These are phyloP conservation scores for Cryphonectria parasitica DNA, from an alignment of 2,329 filamentous ascomycete species.

Conservation along the genomic window DNA sequence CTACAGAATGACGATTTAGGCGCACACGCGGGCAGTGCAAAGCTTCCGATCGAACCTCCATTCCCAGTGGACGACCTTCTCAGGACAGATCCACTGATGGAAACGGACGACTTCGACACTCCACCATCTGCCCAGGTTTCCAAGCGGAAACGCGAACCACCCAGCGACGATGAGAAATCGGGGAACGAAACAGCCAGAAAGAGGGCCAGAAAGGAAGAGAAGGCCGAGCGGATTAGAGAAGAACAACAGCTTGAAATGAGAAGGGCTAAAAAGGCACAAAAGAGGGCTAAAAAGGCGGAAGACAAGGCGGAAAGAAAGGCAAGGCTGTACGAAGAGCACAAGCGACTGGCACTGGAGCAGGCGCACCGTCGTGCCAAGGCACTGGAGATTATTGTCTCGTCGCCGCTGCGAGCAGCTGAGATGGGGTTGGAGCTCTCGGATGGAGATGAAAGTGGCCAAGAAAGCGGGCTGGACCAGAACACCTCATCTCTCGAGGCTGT, in stretches of 20 bases:
- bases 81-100: conserved; percentile 8
- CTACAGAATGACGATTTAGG: no score
- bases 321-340: conserved; percentile 14
- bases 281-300: neutral
- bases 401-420: conserved; percentile 16
- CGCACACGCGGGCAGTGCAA: neutral
- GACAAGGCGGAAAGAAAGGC: neutral
- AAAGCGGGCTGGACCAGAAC: neutral
- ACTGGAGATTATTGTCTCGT: conserved; percentile 23
- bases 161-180: conserved; percentile 5
- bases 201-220: neutral
- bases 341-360: conserved; percentile 19
- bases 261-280: neutral
- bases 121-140: conserved; percentile 19
- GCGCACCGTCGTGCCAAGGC: conserved; percentile 24
- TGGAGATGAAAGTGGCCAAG: conserved; percentile 5
- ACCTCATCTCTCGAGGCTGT: neutral
- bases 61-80: neutral
- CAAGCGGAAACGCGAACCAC: conserved; percentile 16
- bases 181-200: conserved; percentile 1
- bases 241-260: neutral
- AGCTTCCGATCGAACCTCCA: neutral
- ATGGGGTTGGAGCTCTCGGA: conserved; percentile 3
- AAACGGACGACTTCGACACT: neutral
- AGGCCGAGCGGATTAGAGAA: neutral